These are phyloP conservation scores for Venturia oleaginea DNA, from an alignment of 2,329 filamentous ascomycete genomes.

Conservation along the genomic window DNA sequence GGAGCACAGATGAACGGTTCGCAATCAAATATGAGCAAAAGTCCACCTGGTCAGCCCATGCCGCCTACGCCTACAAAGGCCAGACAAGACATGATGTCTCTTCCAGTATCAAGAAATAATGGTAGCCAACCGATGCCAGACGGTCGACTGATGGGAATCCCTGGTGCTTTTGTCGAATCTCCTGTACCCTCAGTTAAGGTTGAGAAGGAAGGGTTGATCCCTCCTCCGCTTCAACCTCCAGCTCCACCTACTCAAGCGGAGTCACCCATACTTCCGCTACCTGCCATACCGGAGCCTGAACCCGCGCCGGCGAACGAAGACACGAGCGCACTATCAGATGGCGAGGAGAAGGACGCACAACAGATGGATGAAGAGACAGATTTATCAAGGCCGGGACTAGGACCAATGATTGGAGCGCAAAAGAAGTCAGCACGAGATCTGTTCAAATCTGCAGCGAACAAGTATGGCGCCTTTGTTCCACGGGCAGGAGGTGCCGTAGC, in stretches of 20 bases:
- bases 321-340: background rate
- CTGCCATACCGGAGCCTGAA: constrained; percentile 9
- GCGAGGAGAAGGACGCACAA: constrained; percentile 20
- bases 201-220: constrained; percentile 11
- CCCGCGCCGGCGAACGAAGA: background rate
- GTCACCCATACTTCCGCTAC: background rate
- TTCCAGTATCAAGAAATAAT: background rate
- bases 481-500: constrained; percentile 76
- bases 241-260: background rate
- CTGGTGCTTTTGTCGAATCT: constrained; percentile 13
- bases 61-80: background rate
- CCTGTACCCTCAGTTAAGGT: constrained; percentile 10
- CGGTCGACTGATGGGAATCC: constrained; percentile 5
- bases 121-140: background rate
- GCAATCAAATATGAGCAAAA: background rate
- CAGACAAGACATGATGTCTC: constrained; percentile 2
- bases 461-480: constrained; percentile 71
- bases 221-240: constrained; percentile 9
- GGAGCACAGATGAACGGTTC: constrained; percentile 23
- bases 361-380: constrained; percentile 40
- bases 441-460: constrained; percentile 71
- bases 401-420: constrained; percentile 70
- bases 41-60: background rate
- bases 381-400: constrained; percentile 62
- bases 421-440: constrained; percentile 64